A percentile compares a stretch with the other conserved stretches of the same genome.
Conservation (phyloP, 352 stramenopile genomes). For the Globisporangium spinosum region DNA sequence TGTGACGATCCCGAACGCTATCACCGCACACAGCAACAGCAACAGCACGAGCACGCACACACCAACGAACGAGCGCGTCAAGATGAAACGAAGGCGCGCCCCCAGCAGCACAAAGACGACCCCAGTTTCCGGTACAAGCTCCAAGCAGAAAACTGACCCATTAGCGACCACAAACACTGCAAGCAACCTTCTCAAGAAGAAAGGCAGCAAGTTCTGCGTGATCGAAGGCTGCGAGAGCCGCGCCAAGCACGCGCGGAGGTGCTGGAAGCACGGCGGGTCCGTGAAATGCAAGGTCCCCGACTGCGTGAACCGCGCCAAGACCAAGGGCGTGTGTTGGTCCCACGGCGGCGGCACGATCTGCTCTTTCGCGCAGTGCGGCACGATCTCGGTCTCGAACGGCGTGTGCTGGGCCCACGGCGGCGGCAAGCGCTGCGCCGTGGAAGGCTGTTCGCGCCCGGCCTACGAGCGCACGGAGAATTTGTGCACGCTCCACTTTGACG, state of each 20-base stretch:
- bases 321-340: slow-evolving; percentile 59
- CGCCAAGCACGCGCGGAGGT: slow-evolving; percentile 47
- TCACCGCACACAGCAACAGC: not conserved
- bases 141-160: not conserved
- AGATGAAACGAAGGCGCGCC: slow-evolving; percentile 9
- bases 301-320: slow-evolving; percentile 55
- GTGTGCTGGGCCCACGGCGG: slow-evolving; percentile 44
- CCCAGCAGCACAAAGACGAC: not conserved
- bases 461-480: slow-evolving; percentile 54
- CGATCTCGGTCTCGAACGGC: slow-evolving; percentile 54
- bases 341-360: slow-evolving; percentile 55
- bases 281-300: slow-evolving; percentile 55
- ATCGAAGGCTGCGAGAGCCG: slow-evolving; percentile 47
- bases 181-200: slow-evolving; percentile 21
- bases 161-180: not conserved
- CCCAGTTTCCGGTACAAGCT: not conserved
- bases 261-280: slow-evolving; percentile 57
- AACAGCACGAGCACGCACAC: not conserved
- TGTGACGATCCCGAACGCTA: slow-evolving; percentile 24
- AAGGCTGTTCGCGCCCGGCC: slow-evolving; percentile 30
- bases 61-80: slow-evolving; percentile 11
- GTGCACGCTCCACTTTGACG: slow-evolving; percentile 47
- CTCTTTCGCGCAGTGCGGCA: slow-evolving; percentile 37
- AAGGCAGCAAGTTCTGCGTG: slow-evolving; percentile 57
- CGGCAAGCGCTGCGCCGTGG: slow-evolving; percentile 22